Evolutionary conservation across 805 yeast species (phyloP).

Genomic region (Scheffersomyces ergatensis): DNA sequence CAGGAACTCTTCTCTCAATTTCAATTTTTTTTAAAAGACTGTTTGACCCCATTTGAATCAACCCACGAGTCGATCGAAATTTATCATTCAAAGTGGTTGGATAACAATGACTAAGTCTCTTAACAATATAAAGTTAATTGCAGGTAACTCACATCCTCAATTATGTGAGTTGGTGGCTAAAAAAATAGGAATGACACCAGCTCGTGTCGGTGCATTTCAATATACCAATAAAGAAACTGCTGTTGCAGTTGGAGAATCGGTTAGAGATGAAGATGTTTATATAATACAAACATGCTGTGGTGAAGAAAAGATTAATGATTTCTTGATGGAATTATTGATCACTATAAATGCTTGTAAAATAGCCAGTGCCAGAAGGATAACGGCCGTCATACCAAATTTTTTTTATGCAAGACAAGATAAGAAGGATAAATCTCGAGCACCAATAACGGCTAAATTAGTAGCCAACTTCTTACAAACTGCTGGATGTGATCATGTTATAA

Average conservation of each 20-base stretch:
- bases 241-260: constrained; percentile 73
- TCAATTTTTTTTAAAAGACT: background rate
- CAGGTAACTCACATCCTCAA: constrained; percentile 80
- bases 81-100: background rate
- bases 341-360: constrained; percentile 82
- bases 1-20: background rate
- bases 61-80: too few relatives aligned
- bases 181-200: constrained; percentile 61
- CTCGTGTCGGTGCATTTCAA: constrained; percentile 78
- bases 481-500: constrained; percentile 82
- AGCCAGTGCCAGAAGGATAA: constrained; percentile 79
- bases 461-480: constrained; percentile 82
- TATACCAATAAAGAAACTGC: constrained; percentile 88
- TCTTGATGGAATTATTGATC: constrained; percentile 68
- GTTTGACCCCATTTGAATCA: background rate
- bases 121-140: constrained; percentile 49
- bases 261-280: constrained; percentile 81
- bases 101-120: constrained; percentile 9
- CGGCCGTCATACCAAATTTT: constrained; percentile 79
- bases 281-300: constrained; percentile 81
- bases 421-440: constrained; percentile 82
- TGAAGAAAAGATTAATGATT: constrained; percentile 68
- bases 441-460: constrained; percentile 80
- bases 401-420: constrained; percentile 90
- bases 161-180: constrained; percentile 71